Evolutionary conservation across 2,329 filamentous ascomycete species (phyloP).

Genomic region (Fonsecaea multimorphosa): DNA sequence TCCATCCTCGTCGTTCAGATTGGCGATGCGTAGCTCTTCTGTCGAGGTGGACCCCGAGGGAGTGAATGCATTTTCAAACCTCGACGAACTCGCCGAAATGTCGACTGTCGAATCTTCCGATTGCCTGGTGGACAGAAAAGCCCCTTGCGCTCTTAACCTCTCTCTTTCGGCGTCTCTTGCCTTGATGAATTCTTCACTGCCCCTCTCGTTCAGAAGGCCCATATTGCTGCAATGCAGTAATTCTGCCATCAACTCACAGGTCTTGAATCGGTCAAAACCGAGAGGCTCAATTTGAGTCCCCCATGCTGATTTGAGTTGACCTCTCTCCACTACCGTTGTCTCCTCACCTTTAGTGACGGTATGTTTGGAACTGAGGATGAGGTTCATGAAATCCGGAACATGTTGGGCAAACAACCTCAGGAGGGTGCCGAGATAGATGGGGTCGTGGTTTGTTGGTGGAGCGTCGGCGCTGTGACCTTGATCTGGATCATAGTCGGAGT

Average conservation of each 20-base stretch:
- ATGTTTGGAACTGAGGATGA: slow-evolving; percentile 77
- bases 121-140: slow-evolving; percentile 58
- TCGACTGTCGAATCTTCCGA: slow-evolving; percentile 63
- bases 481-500: slow-evolving; percentile 97
- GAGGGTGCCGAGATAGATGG: slow-evolving; percentile 92
- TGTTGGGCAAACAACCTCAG: slow-evolving; percentile 87
- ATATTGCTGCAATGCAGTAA: slow-evolving; percentile 98
- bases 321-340: slow-evolving; percentile 69
- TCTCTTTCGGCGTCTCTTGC: slow-evolving; percentile 82
- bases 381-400: slow-evolving; percentile 90
- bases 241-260: slow-evolving; percentile 98
- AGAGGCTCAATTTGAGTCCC: slow-evolving; percentile 89
- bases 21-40: slow-evolving; percentile 76
- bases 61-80: slow-evolving; percentile 48
- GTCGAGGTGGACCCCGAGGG: slow-evolving; percentile 55
- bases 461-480: slow-evolving; percentile 80
- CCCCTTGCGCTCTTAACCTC: slow-evolving; percentile 76
- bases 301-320: slow-evolving; percentile 83
- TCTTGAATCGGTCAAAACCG: slow-evolving; percentile 98
- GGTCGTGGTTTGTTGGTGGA: slow-evolving; percentile 82
- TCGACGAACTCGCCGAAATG: slow-evolving; percentile 54
- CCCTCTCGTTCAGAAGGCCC: slow-evolving; percentile 89
- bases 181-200: slow-evolving; percentile 84
- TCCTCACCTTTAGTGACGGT: slow-evolving; percentile 63
- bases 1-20: slow-evolving; percentile 84